These are phyloP conservation scores for Beauveria pseudobassiana DNA, from an alignment of 2,329 filamentous ascomycete species.

Conservation along the genomic window DNA sequence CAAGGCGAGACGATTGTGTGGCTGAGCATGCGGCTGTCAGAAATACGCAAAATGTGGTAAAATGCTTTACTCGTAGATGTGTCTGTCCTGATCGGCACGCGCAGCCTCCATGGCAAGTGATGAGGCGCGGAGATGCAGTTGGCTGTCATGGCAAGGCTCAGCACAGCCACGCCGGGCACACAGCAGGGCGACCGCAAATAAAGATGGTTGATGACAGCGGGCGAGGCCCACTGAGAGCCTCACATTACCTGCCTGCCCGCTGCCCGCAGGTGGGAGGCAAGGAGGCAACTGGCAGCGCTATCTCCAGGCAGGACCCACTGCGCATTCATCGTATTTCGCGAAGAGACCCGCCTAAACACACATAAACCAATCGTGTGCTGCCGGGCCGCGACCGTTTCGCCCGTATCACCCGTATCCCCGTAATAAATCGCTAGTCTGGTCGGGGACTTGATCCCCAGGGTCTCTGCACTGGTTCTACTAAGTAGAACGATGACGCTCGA, in stretches of 20 bases:
- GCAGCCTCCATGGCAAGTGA: not conserved
- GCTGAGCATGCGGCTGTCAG: not conserved
- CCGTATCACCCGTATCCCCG: slow-evolving; percentile 6
- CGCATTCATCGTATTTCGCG: slow-evolving; percentile 13
- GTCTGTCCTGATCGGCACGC: not conserved
- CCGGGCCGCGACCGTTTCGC: not conserved
- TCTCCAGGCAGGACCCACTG: not conserved
- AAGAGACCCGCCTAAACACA: not conserved
- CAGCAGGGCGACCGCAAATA: not conserved
- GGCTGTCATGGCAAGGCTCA: not conserved
- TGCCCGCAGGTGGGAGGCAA: too few species aligned
- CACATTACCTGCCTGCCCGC: not conserved
- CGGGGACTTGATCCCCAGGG: not conserved
- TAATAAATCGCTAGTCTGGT: not conserved
- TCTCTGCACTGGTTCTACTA: not conserved
- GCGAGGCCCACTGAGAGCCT: not conserved
- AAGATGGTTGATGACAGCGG: not conserved
- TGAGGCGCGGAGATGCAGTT: not conserved
- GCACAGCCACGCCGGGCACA: slow-evolving; percentile 4
- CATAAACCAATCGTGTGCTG: not conserved
- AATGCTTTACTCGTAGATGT: not conserved
- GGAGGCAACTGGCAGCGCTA: not conserved
- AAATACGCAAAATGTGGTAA: not conserved
- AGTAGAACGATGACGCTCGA: not conserved
- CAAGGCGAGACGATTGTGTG: not conserved